Base-by-base conservation (phyloP, 116 monocot genomes). In the Phalaenopsis hybrid region DNA sequence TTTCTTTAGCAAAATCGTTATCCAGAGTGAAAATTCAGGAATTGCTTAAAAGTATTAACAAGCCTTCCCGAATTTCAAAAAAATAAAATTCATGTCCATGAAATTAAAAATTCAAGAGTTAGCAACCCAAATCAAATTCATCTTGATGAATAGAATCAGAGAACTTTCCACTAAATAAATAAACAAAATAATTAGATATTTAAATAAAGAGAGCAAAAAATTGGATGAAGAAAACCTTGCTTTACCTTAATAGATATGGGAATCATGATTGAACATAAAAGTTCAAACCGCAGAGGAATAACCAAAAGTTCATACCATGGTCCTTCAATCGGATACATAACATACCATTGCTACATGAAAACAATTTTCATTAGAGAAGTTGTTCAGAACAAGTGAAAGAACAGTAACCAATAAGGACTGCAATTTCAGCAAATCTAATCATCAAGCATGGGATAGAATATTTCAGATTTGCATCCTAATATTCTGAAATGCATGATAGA, bases 251-350 rank as follows among this genome's bases (percentile, higher is more conserved):
- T 92, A 80, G 98, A 98, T 82, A 98, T 98, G 57, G 98, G 98
- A 82, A 98, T 98, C 98, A 98, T 98, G 76, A 98, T 98, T 61
- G 98, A 98, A 84, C 98, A 98, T 45, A 98, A 82, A 49, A 98
- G 93, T 82, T 98, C 98, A 88, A 98, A 98, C 34, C 98, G 81
- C 57, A 98, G 84, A 57, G 98, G 98, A 75, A 98, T 98, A 80
- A 98, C 83, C 81, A 98, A 73, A 52, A 98, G 85, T 77, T 98
- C 98, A 81, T 95, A 98, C 98, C 98, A 98, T 63, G 92, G 98
- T 44, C 88, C 93, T 82, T 98, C 90, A 73, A 37, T 74, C 70
- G 93, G 90, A 82, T 98, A 98, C 85, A 72, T 85, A 57, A 93
- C 90, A 88, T 98, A 98, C 98, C 98, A 98, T 93, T 89, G 95